Evolutionary conservation across 208 protist genomes (phyloP).

Genomic region (Balamuthia mandrillaris): DNA sequence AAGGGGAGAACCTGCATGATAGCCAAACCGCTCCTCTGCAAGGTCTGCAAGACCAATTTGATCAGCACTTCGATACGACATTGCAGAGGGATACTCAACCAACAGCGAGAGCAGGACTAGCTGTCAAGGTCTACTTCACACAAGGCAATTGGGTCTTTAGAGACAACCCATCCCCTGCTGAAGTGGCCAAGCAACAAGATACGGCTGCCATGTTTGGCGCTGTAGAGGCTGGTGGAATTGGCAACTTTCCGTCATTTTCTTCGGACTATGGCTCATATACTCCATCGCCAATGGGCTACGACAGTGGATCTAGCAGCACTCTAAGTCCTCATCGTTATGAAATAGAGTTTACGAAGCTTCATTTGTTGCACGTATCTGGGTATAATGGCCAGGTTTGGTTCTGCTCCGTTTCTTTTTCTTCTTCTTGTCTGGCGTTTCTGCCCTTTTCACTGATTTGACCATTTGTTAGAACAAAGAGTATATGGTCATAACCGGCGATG

Average conservation of each 20-base stretch:
- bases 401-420: background rate
- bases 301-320: background rate
- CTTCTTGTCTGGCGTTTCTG: background rate
- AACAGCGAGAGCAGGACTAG: too few species aligned
- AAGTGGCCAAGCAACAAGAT: background rate
- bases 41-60: too few species aligned
- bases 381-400: background rate
- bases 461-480: conserved; percentile 23
- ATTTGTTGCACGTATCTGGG: conserved; percentile 30
- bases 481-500: conserved; percentile 16
- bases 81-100: too few species aligned
- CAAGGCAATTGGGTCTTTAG: conserved; percentile 41
- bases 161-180: background rate
- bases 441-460: too few species aligned
- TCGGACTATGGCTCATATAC: too few species aligned
- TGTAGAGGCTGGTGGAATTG: too few species aligned
- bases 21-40: too few species aligned
- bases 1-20: too few species aligned
- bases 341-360: conserved; percentile 25
- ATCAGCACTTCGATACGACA: too few species aligned
- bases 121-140: conserved; percentile 32
- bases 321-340: background rate
- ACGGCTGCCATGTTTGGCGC: background rate
- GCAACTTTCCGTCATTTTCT: too few species aligned
- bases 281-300: background rate